These are phyloP conservation scores for Huntiella abstrusa DNA, from an alignment of 2,329 filamentous ascomycete genomes.

Conservation along the genomic window DNA sequence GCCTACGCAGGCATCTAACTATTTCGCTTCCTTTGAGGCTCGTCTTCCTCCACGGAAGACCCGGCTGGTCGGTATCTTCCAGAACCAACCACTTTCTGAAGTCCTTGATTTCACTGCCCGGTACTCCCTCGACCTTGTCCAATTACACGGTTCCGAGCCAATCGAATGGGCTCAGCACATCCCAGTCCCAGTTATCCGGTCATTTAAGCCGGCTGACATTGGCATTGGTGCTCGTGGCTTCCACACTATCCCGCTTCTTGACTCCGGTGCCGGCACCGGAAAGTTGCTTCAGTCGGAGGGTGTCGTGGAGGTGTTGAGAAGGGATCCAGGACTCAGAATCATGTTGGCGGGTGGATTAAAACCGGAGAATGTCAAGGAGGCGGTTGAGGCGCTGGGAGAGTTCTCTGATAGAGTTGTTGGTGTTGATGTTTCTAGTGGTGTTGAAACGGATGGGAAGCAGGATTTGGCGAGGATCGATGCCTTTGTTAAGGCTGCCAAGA, in stretches of 20 bases:
- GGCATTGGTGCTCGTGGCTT: conserved; percentile 58
- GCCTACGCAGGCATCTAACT: conserved; percentile 35
- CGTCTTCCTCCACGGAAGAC: conserved; percentile 39
- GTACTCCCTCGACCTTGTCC: conserved; percentile 69
- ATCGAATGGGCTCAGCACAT: conserved; percentile 81
- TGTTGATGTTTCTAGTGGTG: conserved; percentile 87
- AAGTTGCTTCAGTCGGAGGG: conserved; percentile 53
- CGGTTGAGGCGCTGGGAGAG: conserved; percentile 43
- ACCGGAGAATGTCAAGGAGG: conserved; percentile 55
- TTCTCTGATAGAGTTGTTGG: conserved; percentile 46
- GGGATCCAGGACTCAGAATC: conserved; percentile 52
- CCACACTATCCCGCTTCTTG: conserved; percentile 67
- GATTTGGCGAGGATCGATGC: conserved; percentile 59
- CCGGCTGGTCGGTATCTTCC: conserved; percentile 82
- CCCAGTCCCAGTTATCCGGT: conserved; percentile 76
- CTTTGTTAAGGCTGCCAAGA: conserved; percentile 62
- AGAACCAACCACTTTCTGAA: conserved; percentile 71
- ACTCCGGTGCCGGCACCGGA: conserved; percentile 73
- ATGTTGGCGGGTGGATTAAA: conserved; percentile 73
- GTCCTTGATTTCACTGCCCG: conserved; percentile 59
- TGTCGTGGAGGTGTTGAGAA: conserved; percentile 46
- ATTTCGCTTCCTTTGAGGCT: conserved; percentile 41
- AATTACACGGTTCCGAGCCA: conserved; percentile 83
- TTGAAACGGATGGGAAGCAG: conserved; percentile 70
- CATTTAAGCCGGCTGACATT: conserved; percentile 60